These are phyloP conservation scores for Trichocladium uniseriatum DNA, from an alignment of 495 filamentous ascomycete species.

Conservation along the genomic window DNA sequence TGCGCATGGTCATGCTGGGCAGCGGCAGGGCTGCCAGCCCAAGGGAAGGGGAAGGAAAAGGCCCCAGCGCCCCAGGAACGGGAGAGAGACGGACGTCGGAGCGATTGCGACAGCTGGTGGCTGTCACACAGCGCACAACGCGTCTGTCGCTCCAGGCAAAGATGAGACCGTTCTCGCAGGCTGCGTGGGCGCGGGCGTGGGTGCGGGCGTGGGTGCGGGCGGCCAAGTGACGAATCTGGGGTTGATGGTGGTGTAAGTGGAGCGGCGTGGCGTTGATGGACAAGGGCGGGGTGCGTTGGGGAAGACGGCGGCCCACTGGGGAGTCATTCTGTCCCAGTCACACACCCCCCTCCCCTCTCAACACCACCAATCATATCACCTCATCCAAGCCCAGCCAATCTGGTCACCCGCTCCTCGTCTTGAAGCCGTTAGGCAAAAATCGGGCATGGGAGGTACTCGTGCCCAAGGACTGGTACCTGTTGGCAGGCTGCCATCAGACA, in stretches of 20 bases:
- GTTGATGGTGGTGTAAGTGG: constrained; percentile 8
- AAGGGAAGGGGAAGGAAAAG: too few relatives aligned
- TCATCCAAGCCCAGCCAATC: constrained; percentile 3
- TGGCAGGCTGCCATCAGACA: neutral
- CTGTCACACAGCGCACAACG: constrained; percentile 22
- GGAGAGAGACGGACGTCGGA: constrained; percentile 6
- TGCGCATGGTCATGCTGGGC: constrained; percentile 2
- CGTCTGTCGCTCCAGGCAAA: constrained; percentile 14
- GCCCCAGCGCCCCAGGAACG: constrained; percentile 3
- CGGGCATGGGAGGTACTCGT: constrained; percentile 17
- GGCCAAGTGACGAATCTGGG: constrained; percentile 23
- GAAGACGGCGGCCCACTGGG: neutral
- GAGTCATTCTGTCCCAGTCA: constrained; percentile 17
- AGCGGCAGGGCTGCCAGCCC: constrained; percentile 10
- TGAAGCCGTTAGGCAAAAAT: constrained; percentile 16
- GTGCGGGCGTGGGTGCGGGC: too few relatives aligned
- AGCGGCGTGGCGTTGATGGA: constrained; percentile 2
- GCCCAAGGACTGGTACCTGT: constrained; percentile 20
- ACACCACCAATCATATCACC: constrained; percentile 6
- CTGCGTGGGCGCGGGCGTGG: constrained; percentile 5
- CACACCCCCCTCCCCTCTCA: constrained; percentile 5
- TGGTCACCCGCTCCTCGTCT: neutral
- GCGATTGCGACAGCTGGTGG: constrained; percentile 20
- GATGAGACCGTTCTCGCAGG: too few relatives aligned
- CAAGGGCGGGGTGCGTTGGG: neutral